These are phyloP conservation scores for Apostasia shenzhenica DNA, from an alignment of 106 monocot genomes.

Conservation along the genomic window DNA sequence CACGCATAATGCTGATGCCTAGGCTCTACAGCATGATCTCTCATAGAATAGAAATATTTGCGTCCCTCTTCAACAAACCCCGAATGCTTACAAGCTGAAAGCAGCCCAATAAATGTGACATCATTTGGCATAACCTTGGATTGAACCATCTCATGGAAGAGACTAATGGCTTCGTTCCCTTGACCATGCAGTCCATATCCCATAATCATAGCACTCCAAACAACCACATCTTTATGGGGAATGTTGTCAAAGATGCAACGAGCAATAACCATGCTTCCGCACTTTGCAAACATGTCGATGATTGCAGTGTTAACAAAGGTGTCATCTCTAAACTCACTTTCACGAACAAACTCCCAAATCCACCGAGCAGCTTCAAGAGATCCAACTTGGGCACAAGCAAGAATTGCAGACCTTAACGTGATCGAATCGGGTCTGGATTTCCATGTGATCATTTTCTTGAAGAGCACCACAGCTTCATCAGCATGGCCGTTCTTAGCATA, in stretches of 20 bases:
- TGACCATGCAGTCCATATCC: slow-evolving; percentile 59
- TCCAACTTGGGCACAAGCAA: slow-evolving; percentile 54
- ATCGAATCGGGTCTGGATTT: slow-evolving; percentile 51
- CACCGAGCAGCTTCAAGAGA: slow-evolving; percentile 43
- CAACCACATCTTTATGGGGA: slow-evolving; percentile 45
- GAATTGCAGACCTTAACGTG: slow-evolving; percentile 43
- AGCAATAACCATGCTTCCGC: slow-evolving; percentile 46
- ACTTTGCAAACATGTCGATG: slow-evolving; percentile 77
- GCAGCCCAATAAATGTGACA: slow-evolving; percentile 56
- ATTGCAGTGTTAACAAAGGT: slow-evolving; percentile 68
- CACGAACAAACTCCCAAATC: slow-evolving; percentile 32
- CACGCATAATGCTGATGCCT: slow-evolving; percentile 69
- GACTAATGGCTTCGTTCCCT: slow-evolving; percentile 43
- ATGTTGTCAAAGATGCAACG: slow-evolving; percentile 39
- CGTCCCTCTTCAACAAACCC: slow-evolving; percentile 62
- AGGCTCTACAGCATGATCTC: slow-evolving; percentile 35
- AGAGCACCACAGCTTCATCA: slow-evolving; percentile 48
- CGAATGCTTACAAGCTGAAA: slow-evolving; percentile 67
- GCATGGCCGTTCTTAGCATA: slow-evolving; percentile 64
- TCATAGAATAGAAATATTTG: slow-evolving; percentile 53
- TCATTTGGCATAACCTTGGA: slow-evolving; percentile 45
- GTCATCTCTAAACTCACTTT: slow-evolving; percentile 33
- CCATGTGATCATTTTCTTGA: slow-evolving; percentile 28
- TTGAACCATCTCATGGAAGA: slow-evolving; percentile 53
- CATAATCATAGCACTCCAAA: slow-evolving; percentile 66